These are phyloP conservation scores for Coprinopsis cinerea DNA, from an alignment of 768 basidiomycete genomes.

Conservation along the genomic window DNA sequence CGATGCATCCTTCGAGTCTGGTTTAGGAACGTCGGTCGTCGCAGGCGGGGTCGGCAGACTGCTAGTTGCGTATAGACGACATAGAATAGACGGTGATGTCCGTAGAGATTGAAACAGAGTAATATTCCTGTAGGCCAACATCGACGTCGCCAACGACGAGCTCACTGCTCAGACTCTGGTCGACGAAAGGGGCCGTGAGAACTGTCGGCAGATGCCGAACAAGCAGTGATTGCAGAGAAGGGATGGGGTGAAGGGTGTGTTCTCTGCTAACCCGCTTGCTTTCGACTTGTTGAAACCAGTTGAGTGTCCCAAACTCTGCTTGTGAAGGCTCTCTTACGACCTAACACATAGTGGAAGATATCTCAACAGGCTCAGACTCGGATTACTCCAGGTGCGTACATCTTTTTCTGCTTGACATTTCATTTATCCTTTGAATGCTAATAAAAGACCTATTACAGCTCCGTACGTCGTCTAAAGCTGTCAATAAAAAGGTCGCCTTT, in stretches of 20 bases:
- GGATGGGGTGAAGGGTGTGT: no score
- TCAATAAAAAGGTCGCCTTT: neutral
- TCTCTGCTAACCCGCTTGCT: no score
- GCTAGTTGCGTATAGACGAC: no score
- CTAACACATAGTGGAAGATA: slow-evolving; percentile 59
- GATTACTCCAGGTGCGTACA: slow-evolving; percentile 88
- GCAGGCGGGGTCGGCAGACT: neutral
- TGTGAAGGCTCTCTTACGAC: neutral
- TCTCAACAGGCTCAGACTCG: slow-evolving; percentile 90
- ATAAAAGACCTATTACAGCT: slow-evolving; percentile 6
- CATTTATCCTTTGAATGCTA: slow-evolving; percentile 12
- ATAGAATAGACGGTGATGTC: no score
- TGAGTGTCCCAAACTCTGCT: neutral
- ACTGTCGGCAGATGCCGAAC: no score
- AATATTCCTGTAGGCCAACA: no score
- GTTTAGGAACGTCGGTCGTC: neutral
- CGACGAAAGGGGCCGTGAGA: no score
- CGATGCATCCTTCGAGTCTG: neutral
- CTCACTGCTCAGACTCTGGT: no score
- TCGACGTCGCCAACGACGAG: no score
- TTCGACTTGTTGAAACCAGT: no score
- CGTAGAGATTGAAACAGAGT: no score
- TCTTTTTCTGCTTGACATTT: slow-evolving; percentile 9
- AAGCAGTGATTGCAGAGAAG: no score
- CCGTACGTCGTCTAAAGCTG: slow-evolving; percentile 1